These are phyloP conservation scores for Zychaea mexicana DNA, from an alignment of 371 early-diverging fungal genomes.

Conservation along the genomic window DNA sequence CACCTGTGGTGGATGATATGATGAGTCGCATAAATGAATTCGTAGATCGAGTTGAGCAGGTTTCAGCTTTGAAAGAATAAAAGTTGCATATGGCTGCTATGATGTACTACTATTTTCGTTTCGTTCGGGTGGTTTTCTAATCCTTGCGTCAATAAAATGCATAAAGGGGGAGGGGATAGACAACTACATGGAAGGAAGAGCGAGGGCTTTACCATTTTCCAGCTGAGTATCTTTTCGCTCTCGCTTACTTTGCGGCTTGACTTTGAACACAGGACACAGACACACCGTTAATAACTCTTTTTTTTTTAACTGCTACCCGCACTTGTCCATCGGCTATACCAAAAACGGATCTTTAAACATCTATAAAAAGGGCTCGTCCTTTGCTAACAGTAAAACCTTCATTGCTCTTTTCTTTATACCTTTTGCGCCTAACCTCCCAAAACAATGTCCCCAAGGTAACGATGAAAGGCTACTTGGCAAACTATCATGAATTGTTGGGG, in stretches of 20 bases:
- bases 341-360: neutral
- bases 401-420: neutral
- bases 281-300: no score
- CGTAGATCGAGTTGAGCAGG: constrained; percentile 2
- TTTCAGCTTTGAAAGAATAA: neutral
- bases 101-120: no score
- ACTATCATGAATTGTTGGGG: no score
- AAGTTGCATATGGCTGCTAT: no score
- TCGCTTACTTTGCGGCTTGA: no score
- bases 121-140: neutral
- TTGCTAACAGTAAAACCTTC: neutral
- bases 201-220: no score
- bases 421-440: no score
- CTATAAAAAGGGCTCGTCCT: neutral
- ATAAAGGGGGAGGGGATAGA: neutral
- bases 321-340: neutral
- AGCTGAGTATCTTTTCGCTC: no score
- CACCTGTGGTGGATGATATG: constrained; percentile 34
- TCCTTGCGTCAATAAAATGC: neutral
- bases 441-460: constrained; percentile 8
- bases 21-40: constrained; percentile 18
- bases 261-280: no score
- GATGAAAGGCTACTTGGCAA: neutral
- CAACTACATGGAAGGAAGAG: no score
- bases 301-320: neutral